These are phyloP conservation scores for Kregervanrija pseudodelftensis DNA, from an alignment of 805 yeast species.

Conservation along the genomic window DNA sequence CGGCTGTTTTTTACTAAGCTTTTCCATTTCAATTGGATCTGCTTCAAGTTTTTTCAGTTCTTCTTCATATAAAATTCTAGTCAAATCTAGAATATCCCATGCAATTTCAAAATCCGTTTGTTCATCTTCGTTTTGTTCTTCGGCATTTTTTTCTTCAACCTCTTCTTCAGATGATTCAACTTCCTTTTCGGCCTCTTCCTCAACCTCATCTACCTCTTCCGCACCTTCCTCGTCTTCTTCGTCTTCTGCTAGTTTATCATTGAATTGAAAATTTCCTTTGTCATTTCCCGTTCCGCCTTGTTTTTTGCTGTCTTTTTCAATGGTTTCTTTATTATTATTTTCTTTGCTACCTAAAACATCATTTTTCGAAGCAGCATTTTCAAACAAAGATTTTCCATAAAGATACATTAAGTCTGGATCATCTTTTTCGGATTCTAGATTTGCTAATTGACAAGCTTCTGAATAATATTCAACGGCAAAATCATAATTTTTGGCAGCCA, in stretches of 20 bases:
- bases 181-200: constrained; percentile 20
- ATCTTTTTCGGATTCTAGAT: constrained; percentile 51
- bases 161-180: constrained; percentile 17
- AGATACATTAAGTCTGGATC: constrained; percentile 64
- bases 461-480: constrained; percentile 65
- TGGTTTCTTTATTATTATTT: constrained; percentile 17
- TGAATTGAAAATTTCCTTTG: constrained; percentile 26
- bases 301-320: constrained; percentile 16
- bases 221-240: constrained; percentile 28
- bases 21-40: constrained; percentile 1
- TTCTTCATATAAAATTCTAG: constrained; percentile 57
- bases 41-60: constrained; percentile 1
- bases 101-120: constrained; percentile 80
- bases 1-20: constrained; percentile 9
- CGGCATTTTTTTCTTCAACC: constrained; percentile 18
- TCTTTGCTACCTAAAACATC: constrained; percentile 61
- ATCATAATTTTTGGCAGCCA: constrained; percentile 59
- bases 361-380: constrained; percentile 64
- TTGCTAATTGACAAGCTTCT: constrained; percentile 57
- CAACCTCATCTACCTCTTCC: constrained; percentile 24
- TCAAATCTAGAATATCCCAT: constrained; percentile 77
- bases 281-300: constrained; percentile 2
- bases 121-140: constrained; percentile 32
- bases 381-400: constrained; percentile 77
- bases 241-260: constrained; percentile 32